Conservation (phyloP, 1,284 basidiomycete species). For the Ceratobasidium papillatum region DNA sequence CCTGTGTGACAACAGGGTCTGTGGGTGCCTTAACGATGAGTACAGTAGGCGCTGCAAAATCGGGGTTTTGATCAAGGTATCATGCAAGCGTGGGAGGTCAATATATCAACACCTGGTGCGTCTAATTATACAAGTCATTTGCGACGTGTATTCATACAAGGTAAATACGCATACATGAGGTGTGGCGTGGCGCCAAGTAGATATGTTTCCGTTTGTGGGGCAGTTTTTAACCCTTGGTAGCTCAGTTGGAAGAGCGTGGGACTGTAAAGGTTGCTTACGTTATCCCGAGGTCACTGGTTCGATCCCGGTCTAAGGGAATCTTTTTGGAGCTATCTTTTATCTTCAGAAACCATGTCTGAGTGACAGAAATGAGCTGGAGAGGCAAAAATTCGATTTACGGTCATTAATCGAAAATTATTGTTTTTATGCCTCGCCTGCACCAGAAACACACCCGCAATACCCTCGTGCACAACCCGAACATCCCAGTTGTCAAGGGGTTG, state of each 20-base stretch:
- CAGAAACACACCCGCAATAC: too few species aligned
- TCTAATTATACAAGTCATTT: too few species aligned
- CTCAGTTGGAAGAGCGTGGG: conserved; percentile 45
- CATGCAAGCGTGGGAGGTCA: too few species aligned
- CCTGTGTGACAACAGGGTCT: too few species aligned
- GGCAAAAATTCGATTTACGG: neutral
- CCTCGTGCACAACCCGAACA: too few species aligned
- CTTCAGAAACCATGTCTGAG: neutral
- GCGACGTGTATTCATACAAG: neutral
- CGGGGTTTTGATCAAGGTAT: too few species aligned
- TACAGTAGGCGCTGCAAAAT: too few species aligned
- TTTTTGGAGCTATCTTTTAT: conserved; percentile 1
- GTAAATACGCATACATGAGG: neutral
- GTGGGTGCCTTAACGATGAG: too few species aligned
- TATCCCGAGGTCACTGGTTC: conserved; percentile 44
- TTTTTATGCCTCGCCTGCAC: too few species aligned
- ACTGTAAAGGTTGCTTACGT: conserved; percentile 39
- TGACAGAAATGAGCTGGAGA: neutral
- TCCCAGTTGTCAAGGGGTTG: neutral
- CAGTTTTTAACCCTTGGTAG: conserved; percentile 40
- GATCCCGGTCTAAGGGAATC: conserved; percentile 43
- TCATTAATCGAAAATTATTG: neutral
- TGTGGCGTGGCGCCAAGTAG: neutral
- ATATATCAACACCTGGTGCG: too few species aligned
- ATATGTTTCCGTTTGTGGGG: neutral